Evolutionary conservation across 768 basidiomycete genomes (phyloP).

Genomic region (Mycena galericulata): DNA sequence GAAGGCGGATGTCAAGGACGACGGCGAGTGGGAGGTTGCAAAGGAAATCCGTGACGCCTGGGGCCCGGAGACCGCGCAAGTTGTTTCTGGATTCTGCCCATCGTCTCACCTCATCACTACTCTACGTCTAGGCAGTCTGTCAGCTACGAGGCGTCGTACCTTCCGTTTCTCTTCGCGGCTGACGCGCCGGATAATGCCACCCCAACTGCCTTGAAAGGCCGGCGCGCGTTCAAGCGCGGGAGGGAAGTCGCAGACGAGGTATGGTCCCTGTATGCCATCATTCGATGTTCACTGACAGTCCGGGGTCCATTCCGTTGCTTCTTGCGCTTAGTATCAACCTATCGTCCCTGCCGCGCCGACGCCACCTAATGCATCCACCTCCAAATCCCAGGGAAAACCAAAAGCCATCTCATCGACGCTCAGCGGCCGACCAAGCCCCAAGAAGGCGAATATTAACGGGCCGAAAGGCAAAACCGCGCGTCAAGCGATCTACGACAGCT

Average conservation of each 20-base stretch:
- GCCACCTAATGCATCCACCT: not conserved
- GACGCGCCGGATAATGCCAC: slow-evolving; percentile 22
- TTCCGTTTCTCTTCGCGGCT: slow-evolving; percentile 72
- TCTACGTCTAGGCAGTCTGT: slow-evolving; percentile 33
- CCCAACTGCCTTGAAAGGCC: slow-evolving; percentile 52
- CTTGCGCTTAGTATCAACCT: slow-evolving; percentile 8
- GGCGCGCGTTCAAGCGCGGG: slow-evolving; percentile 66
- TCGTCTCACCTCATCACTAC: not conserved
- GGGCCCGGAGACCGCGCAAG: slow-evolving; percentile 43
- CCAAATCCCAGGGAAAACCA: slow-evolving; percentile 11
- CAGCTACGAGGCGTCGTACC: slow-evolving; percentile 70
- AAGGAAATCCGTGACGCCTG: slow-evolving; percentile 66
- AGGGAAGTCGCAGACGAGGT: slow-evolving; percentile 53
- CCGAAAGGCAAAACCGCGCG: slow-evolving; percentile 54
- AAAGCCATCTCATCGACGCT: slow-evolving; percentile 4
- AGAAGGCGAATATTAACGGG: slow-evolving; percentile 38
- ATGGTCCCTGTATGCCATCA: slow-evolving; percentile 8
- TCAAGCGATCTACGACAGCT: slow-evolving; percentile 58
- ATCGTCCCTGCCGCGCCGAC: not conserved
- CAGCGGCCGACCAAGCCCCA: slow-evolving; percentile 16
- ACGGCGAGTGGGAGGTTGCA: slow-evolving; percentile 74
- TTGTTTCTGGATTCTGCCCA: not conserved
- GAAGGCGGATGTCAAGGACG: slow-evolving; percentile 65
- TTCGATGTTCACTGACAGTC: not conserved
- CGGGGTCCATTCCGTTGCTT: not conserved